Evolutionary conservation across 352 stramenopile species (phyloP), one percentile per base, ranked within the genome.

Genomic region (Globisporangium iwayamae): DNA sequence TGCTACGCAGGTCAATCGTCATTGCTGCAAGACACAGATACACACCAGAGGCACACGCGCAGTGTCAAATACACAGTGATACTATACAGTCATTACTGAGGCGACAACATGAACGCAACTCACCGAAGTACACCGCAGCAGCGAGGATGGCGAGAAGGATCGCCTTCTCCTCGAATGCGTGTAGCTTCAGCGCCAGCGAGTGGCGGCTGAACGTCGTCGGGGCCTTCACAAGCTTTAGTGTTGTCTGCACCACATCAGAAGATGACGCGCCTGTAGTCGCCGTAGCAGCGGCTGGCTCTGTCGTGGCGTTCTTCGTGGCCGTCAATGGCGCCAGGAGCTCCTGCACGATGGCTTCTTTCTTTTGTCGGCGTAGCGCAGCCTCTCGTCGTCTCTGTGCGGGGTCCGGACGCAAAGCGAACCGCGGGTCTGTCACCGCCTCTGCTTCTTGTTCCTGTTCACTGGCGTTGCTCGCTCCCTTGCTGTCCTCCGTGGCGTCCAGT

Each of bases 331-430:
- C 65, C 43, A 87, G 55, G 47, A 90, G 75, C 58, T 91, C 71
- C 55, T 87, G 56, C 28, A 90, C 76, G 50, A 83, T 71, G 9
- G 66, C 60, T 61, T 90, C 81, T 60, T 91, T 87, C 64, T 76
- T 77, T 62, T 78, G 73, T 20, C 83, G 83, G 25, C 85, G 72
- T 20, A 63, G 62, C 10, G 83, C 82, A 25, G 85, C 85, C 25
- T 93, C 82, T n/a, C 82, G 78, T 46, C 85, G 81, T 32, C 85
- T 75, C 64, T 91, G 79, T 9, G 72, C 81, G 0, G 82, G 82
- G 50, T 91, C 79, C 36, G 87, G 74, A n/a, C 81, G 81, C 25
- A 65, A 4, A 0, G 81, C 69, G 11, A 87, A 75, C 52, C 80
- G 74, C 10, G 82, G 59, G 18, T 75, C 75, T 3, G 34, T 7